phyloP scores from a whole-genome alignment of 78 protist genomes.

The Creolimax fragrantissima region DNA sequence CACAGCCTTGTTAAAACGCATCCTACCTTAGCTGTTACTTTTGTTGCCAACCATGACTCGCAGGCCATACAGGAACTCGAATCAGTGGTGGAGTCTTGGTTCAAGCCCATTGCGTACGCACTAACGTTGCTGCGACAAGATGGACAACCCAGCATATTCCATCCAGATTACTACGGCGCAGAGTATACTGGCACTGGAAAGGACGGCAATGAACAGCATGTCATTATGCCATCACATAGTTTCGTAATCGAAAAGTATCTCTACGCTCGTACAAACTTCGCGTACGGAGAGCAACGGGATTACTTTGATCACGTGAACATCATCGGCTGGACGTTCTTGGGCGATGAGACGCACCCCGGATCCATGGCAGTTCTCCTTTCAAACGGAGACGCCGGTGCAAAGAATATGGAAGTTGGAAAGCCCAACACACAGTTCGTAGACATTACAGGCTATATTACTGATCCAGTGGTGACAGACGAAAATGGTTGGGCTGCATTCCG shows the following conservation, averaged over 20 bases:
- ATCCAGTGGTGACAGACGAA: background rate
- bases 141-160: slow-evolving; percentile 3
- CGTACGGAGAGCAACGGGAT: background rate
- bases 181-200: background rate
- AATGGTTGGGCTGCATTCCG: background rate
- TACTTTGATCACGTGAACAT: background rate
- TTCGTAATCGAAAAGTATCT: background rate
- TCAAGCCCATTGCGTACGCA: slow-evolving; percentile 29
- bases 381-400: background rate
- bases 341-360: background rate
- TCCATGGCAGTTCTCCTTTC: slow-evolving; percentile 1
- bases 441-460: background rate
- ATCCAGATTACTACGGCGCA: background rate
- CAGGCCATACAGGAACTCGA: slow-evolving; percentile 28
- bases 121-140: slow-evolving; percentile 16
- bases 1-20: background rate
- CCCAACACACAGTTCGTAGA: background rate
- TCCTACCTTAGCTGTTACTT: slow-evolving; percentile 15
- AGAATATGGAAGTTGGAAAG: background rate
- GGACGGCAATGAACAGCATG: background rate
- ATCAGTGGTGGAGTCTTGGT: slow-evolving; percentile 10
- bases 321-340: background rate
- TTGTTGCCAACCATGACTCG: slow-evolving; percentile 28
- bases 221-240: background rate
- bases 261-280: background rate